phyloP scores from a whole-genome alignment of 169 alveolate species.

The Cryptosporidium sp. region DNA sequence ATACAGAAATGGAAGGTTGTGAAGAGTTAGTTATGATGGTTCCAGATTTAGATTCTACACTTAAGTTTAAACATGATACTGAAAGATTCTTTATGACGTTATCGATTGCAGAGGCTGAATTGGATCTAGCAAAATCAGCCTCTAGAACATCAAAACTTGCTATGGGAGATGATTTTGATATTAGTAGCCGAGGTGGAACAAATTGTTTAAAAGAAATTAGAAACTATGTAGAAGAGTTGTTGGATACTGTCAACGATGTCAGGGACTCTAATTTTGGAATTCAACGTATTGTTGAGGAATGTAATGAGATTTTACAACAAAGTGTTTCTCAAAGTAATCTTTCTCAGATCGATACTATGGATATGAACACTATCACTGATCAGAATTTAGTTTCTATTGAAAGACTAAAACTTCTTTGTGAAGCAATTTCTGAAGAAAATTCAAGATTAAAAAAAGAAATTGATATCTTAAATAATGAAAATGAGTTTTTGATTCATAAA shows the following conservation, averaged over 20 bases:
- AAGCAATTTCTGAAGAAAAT: constrained; percentile 49
- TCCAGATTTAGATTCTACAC: constrained; percentile 65
- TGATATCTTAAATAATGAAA: not conserved
- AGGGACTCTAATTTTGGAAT: constrained; percentile 29
- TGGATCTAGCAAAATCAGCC: constrained; percentile 45
- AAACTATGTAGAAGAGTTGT: constrained; percentile 58
- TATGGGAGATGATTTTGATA: constrained; percentile 20
- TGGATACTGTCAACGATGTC: constrained; percentile 55
- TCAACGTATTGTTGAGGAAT: constrained; percentile 44
- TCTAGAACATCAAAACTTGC: constrained; percentile 16
- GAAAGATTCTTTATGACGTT: constrained; percentile 70
- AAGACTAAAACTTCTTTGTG: constrained; percentile 43
- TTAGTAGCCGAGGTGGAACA: constrained; percentile 12
- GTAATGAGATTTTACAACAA: constrained; percentile 19
- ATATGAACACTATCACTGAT: not conserved
- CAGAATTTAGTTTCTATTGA: constrained; percentile 4
- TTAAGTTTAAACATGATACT: constrained; percentile 64
- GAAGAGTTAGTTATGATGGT: constrained; percentile 51
- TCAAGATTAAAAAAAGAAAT: constrained; percentile 9
- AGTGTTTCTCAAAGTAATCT: constrained; percentile 6
- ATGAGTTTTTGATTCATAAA: not conserved
- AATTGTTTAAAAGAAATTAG: constrained; percentile 58
- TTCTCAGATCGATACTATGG: constrained; percentile 19
- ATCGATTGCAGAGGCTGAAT: constrained; percentile 69
- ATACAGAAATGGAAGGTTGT: not conserved